phyloP scores from a whole-genome alignment of 2,329 filamentous ascomycete genomes.

The Nannizziopsis arthrosporioides region DNA sequence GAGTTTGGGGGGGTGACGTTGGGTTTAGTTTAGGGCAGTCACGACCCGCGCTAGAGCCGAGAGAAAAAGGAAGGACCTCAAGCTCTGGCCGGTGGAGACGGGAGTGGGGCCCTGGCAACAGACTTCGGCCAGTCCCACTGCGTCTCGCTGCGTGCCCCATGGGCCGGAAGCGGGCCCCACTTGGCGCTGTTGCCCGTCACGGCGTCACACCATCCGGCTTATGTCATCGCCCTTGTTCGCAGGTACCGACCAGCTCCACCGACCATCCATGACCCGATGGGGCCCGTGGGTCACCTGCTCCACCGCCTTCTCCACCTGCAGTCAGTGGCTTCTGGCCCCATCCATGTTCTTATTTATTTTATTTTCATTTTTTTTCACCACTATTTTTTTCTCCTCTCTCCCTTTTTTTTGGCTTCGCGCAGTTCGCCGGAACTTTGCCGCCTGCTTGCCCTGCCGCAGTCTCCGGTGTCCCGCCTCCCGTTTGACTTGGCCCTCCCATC shows the following conservation, averaged over 20 bases:
- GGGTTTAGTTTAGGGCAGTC: conserved; percentile 4
- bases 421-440: too few relatives aligned
- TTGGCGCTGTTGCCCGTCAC: background rate
- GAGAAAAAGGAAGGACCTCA: too few relatives aligned
- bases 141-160: background rate
- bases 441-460: too few relatives aligned
- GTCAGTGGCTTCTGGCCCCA: background rate
- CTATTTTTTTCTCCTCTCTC: too few relatives aligned
- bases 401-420: too few relatives aligned
- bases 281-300: too few relatives aligned
- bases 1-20: conserved; percentile 12
- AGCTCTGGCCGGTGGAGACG: too few relatives aligned
- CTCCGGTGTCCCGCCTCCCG: too few relatives aligned
- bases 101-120: too few relatives aligned
- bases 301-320: background rate
- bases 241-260: background rate
- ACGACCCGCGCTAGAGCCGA: background rate
- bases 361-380: too few relatives aligned
- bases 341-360: too few relatives aligned
- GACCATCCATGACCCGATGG: background rate
- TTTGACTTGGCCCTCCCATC: too few relatives aligned
- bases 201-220: conserved; percentile 1
- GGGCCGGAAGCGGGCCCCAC: background rate
- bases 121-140: conserved; percentile 5
- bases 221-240: background rate